Conservation (phyloP, 2,329 filamentous ascomycete genomes). For the Aspergillus sp. region DNA sequence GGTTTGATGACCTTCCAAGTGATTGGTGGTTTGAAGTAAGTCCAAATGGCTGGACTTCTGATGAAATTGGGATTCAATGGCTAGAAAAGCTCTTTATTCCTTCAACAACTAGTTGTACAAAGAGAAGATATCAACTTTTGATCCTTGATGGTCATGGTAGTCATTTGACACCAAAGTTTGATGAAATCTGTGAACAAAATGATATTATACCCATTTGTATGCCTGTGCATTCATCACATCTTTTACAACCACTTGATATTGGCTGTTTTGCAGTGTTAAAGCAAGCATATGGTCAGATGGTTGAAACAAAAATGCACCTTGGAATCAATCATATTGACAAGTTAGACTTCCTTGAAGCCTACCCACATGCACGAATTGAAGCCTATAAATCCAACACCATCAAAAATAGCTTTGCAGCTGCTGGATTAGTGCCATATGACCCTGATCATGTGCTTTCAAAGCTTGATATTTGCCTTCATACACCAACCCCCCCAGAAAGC, state of each 20-base stretch:
- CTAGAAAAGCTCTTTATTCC: slow-evolving; percentile 28
- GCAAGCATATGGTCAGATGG: no score
- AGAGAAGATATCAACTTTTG: neutral
- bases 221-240: slow-evolving; percentile 17
- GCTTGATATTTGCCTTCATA: neutral
- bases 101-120: slow-evolving; percentile 13
- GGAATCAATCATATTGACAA: no score
- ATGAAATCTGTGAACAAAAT: slow-evolving; percentile 26
- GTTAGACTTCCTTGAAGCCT: no score
- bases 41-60: no score
- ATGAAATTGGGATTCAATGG: slow-evolving; percentile 27
- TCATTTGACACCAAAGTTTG: no score
- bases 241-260: no score
- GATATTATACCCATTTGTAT: slow-evolving; percentile 34
- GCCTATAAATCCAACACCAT: neutral
- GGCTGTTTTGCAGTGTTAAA: no score
- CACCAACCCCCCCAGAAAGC: neutral
- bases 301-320: no score
- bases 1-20: slow-evolving; percentile 1
- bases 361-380: neutral
- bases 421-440: neutral
- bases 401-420: neutral
- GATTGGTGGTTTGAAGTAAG: slow-evolving; percentile 4
- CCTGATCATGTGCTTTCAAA: neutral
- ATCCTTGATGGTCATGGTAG: neutral